A percentile compares a stretch with the other conserved stretches of the same genome.
These are phyloP conservation scores for Poterioochromonas sp. DNA, from an alignment of 352 stramenopile species.

Conservation along the genomic window DNA sequence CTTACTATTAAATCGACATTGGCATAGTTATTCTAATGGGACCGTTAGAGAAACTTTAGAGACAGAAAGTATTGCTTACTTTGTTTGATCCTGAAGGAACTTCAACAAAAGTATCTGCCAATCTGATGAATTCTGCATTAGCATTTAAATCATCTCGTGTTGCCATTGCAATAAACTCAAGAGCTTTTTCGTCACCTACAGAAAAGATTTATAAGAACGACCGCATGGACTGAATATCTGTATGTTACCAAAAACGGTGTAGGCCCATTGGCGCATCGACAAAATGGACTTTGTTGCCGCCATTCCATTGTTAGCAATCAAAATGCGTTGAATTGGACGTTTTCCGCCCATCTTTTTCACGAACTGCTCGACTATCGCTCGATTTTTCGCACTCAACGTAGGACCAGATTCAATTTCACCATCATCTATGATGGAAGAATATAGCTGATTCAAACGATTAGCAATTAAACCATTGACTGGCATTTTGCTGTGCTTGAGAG, in stretches of 20 bases:
- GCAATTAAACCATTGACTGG: too few relatives aligned
- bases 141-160: conserved; percentile 79
- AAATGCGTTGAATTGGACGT: conserved; percentile 51
- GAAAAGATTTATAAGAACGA: conserved; percentile 19
- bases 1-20: conserved; percentile 98
- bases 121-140: conserved; percentile 90
- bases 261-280: conserved; percentile 93
- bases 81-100: conserved; percentile 41
- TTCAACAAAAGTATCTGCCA: conserved; percentile 92
- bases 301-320: conserved; percentile 98
- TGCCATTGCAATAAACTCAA: conserved; percentile 99
- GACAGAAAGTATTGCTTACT: conserved; percentile 6
- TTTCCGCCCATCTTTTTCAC: conserved; percentile 42
- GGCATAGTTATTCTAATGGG: conserved; percentile 99
- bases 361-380: conserved; percentile 57
- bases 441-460: too few relatives aligned
- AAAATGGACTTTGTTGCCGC: conserved; percentile 97
- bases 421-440: too few relatives aligned
- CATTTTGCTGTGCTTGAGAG: too few relatives aligned
- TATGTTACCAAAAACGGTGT: conserved; percentile 84
- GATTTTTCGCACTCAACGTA: conserved; percentile 21
- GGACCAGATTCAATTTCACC: conserved; percentile 24
- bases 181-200: conserved; percentile 59
- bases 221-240: not conserved
- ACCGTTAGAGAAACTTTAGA: conserved; percentile 62